Evolutionary conservation across 2,329 filamentous ascomycete species (phyloP), one percentile per base, ranked within the genome.

Genomic region (Diaporthe vaccinii): DNA sequence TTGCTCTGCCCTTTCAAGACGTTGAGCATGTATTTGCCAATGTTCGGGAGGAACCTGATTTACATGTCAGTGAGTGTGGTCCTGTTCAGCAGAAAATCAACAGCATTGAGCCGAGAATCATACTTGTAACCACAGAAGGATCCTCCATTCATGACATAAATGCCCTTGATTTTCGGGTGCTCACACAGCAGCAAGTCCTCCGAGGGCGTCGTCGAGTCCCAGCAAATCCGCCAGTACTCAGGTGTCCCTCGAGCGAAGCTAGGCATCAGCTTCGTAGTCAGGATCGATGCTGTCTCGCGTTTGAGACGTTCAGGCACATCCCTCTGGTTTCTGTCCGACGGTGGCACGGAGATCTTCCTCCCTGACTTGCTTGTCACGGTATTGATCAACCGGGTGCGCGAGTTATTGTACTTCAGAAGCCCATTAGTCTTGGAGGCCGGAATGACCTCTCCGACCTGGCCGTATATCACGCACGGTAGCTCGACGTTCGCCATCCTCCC

Each of bases 91-190:
- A 25, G 14, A 1, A 20, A 15, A 5, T 41, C 25, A 25, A n/a
- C 12, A 25, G 25, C 2, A 34, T 2, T 14, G 15, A 10, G 15
- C 36, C n/a, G 34, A 14, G 20, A 1, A 10, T 55, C 41, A 1
- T 55, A 74, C 65, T 74, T 74, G 34, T 74, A 71, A 25, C 73
- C 65, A 28, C 73, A 74, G 44, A 74, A 74, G 6, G 55, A 57
- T 3, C 73, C 73, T 4, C 73, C 73, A 22, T 44, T 53, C 17
- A 71, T 74, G 14, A 71, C 53, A 44, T 46, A 74, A 14, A 65
- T 17, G 31, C 53, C n/a, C 51, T 61, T 70, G 17, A 61, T 31
- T 25, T 31, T 59, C n/a, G 72, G 72, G 9, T 74, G 62, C 53
- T 70, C 53, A 49, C 72, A 68, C 44, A 74, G 41, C 22, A 74